Base-by-base conservation (phyloP, 805 yeast species). In the Candida insectorum region DNA sequence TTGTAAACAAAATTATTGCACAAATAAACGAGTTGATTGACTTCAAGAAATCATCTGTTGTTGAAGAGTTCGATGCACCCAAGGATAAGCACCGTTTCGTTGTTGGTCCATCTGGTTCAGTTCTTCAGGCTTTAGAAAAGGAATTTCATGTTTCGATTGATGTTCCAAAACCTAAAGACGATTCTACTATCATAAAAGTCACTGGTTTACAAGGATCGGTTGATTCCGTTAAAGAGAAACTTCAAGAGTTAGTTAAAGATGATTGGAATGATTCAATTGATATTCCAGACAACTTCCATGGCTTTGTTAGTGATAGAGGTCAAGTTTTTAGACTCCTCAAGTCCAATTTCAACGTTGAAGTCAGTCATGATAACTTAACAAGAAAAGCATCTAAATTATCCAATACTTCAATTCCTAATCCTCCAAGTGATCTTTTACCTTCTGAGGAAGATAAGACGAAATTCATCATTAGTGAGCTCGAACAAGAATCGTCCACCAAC, bases 31-130 rank as follows among this genome's bases (percentile, higher is more conserved):
- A 69, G 31, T 65, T 89, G 31, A 81, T 88, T 30, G 69, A 64
- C 13, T 79, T 75, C 22, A 76, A 75, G 43, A 87, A 86, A 55
- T 77, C 76, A 33, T 61, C 79, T 30, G 62, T 71, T 31, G 60
- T 66, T 24, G 81, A 69, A 43, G 71, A 65, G 24, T 47, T 72
- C 37, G 77, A 69, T 11, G 68, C 91, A 48, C 77, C 93, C 25
- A 77, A 78, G 53, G 82, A 78, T 39, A 82, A 81, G 52, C 91
- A 85, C 49, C 75, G 86, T 48, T 69, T 77, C 7, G 52, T 91
- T 32, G 77, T 91, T 56, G 97, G 97, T 24, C 79, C 87, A 24
- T 78, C 79, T 37, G 97, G 97, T 27, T 51, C 77, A 9, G 72
- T 74, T 38, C 85, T 91, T 60, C 81, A 82, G 46, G 66, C 75